Conservation (phyloP, 768 basidiomycete genomes). For the Boletus patriciae region DNA sequence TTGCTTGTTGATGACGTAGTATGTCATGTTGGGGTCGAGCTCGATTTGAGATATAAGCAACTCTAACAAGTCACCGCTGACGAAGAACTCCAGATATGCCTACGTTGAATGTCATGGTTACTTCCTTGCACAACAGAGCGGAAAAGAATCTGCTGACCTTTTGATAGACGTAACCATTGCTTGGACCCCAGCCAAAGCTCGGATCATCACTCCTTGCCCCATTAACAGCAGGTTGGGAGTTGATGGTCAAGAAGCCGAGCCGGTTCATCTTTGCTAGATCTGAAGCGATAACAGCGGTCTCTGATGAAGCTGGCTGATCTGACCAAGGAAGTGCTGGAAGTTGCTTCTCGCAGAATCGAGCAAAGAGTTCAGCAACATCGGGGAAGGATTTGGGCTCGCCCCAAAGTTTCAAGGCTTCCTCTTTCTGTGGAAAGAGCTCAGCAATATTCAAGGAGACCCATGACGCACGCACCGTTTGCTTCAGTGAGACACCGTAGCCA, state of each 20-base stretch:
- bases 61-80: slow-evolving; percentile 68
- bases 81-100: slow-evolving; percentile 98
- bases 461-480: slow-evolving; percentile 65
- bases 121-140: neutral
- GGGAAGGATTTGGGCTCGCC: slow-evolving; percentile 65
- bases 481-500: slow-evolving; percentile 91
- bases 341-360: slow-evolving; percentile 74
- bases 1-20: slow-evolving; percentile 95
- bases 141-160: slow-evolving; percentile 52
- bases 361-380: slow-evolving; percentile 75
- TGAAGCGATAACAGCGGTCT: slow-evolving; percentile 77
- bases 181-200: slow-evolving; percentile 90
- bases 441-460: neutral
- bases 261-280: slow-evolving; percentile 85
- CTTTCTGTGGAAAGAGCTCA: slow-evolving; percentile 58
- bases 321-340: slow-evolving; percentile 91
- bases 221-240: slow-evolving; percentile 95
- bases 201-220: slow-evolving; percentile 83
- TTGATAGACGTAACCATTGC: slow-evolving; percentile 93
- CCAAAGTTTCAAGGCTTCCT: slow-evolving; percentile 87
- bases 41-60: slow-evolving; percentile 80
- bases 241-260: slow-evolving; percentile 93
- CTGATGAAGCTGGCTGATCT: slow-evolving; percentile 79
- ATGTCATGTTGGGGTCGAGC: slow-evolving; percentile 84
- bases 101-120: slow-evolving; percentile 30